Evolutionary conservation across 2,329 filamentous ascomycete species (phyloP).

Genomic region (Aspergillus latus): DNA sequence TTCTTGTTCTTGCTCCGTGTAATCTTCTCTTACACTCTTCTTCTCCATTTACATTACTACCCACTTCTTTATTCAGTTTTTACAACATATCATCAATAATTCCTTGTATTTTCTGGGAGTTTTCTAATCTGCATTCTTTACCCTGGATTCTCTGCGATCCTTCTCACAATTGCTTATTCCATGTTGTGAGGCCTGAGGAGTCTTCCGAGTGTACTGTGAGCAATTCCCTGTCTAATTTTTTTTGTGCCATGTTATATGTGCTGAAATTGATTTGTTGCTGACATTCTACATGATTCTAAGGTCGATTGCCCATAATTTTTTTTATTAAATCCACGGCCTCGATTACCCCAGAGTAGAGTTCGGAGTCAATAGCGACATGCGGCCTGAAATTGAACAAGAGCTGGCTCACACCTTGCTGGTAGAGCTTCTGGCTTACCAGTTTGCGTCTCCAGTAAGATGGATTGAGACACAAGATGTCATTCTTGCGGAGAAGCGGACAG

Average conservation of each 20-base stretch:
- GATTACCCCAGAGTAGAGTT: neutral
- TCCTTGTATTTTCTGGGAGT: neutral
- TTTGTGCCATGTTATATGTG: neutral
- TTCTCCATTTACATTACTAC: constrained; percentile 7
- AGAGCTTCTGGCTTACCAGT: constrained; percentile 98
- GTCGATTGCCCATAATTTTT: neutral
- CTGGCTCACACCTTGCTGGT: constrained; percentile 97
- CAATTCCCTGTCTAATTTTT: neutral
- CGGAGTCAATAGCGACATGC: constrained; percentile 57
- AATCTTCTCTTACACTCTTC: constrained; percentile 17
- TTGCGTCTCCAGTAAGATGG: constrained; percentile 98
- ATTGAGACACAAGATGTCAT: constrained; percentile 99
- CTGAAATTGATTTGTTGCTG: neutral
- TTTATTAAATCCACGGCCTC: neutral
- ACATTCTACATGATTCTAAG: neutral
- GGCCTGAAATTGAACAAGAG: constrained; percentile 98
- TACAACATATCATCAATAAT: neutral
- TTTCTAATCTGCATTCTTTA: neutral
- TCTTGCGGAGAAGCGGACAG: constrained; percentile 89
- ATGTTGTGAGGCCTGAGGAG: constrained; percentile 5
- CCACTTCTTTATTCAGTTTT: constrained; percentile 10
- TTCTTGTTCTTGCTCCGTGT: constrained; percentile 19
- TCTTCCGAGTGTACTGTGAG: constrained; percentile 1
- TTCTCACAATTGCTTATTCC: neutral
- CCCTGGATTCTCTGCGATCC: neutral